A percentile compares a stretch with the other conserved stretches of the same genome.
phyloP scores from a whole-genome alignment of 148 eudicot genomes.

The Beta vulgaris region DNA sequence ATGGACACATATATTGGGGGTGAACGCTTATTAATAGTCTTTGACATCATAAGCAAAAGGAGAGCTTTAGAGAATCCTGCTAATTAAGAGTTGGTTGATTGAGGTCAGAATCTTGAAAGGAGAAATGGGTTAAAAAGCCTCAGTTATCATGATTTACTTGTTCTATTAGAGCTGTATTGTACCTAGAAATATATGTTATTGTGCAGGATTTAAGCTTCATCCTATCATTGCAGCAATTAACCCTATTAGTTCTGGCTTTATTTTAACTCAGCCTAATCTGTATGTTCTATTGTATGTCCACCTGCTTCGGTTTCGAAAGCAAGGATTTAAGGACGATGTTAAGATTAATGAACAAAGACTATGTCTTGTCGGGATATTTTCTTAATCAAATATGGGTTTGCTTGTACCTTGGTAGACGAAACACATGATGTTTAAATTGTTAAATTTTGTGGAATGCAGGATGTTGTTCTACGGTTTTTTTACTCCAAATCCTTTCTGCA shows the following conservation, averaged over 20 bases:
- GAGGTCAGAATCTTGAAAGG: background rate
- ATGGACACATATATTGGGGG: background rate
- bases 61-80: too few relatives aligned
- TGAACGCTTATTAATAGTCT: background rate
- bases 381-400: background rate
- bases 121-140: background rate
- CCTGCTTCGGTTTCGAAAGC: background rate
- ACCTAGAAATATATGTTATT: background rate
- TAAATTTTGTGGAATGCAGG: too few relatives aligned
- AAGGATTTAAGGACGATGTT: background rate
- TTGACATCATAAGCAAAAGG: too few relatives aligned
- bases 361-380: background rate
- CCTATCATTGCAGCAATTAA: background rate
- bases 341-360: background rate
- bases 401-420: background rate
- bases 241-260: background rate
- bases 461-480: background rate
- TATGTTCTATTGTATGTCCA: background rate
- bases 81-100: too few relatives aligned
- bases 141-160: background rate
- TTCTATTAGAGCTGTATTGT: background rate
- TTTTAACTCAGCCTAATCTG: background rate
- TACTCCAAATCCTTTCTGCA: background rate
- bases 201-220: background rate
- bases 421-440: background rate